Evolutionary conservation across 2,329 filamentous ascomycete species (phyloP).

Genomic region (Aspergillus latus): DNA sequence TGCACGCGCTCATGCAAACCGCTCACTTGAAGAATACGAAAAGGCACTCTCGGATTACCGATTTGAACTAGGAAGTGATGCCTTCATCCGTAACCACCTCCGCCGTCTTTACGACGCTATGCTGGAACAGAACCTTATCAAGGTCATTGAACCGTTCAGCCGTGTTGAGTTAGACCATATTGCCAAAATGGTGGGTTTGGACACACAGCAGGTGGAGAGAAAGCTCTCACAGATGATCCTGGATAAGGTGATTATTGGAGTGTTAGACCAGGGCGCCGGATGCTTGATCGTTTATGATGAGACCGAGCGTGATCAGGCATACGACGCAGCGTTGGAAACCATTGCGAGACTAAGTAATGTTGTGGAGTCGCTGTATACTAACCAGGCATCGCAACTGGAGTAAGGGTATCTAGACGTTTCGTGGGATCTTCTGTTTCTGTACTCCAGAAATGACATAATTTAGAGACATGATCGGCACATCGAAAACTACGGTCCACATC

Average conservation of each 20-base stretch:
- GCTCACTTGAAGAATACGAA: constrained; percentile 96
- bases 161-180: constrained; percentile 96
- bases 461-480: constrained; percentile 22
- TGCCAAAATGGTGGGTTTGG: constrained; percentile 94
- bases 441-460: constrained; percentile 26
- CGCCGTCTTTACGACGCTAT: constrained; percentile 95
- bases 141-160: constrained; percentile 98
- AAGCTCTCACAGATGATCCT: constrained; percentile 99
- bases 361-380: constrained; percentile 95
- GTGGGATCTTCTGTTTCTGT: constrained; percentile 16
- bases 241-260: constrained; percentile 97
- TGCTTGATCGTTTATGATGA: constrained; percentile 98
- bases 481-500: too few species aligned
- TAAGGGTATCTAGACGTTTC: constrained; percentile 40
- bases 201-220: constrained; percentile 93
- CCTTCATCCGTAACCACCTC: constrained; percentile 96
- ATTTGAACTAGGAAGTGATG: constrained; percentile 88
- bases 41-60: constrained; percentile 85
- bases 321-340: constrained; percentile 89
- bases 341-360: constrained; percentile 97
- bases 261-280: constrained; percentile 94
- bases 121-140: constrained; percentile 99
- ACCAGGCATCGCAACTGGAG: constrained; percentile 94
- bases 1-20: constrained; percentile 89
- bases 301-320: constrained; percentile 86